These are phyloP conservation scores for Thielaviopsis euricoi DNA, from an alignment of 2,329 filamentous ascomycete species.

Conservation along the genomic window DNA sequence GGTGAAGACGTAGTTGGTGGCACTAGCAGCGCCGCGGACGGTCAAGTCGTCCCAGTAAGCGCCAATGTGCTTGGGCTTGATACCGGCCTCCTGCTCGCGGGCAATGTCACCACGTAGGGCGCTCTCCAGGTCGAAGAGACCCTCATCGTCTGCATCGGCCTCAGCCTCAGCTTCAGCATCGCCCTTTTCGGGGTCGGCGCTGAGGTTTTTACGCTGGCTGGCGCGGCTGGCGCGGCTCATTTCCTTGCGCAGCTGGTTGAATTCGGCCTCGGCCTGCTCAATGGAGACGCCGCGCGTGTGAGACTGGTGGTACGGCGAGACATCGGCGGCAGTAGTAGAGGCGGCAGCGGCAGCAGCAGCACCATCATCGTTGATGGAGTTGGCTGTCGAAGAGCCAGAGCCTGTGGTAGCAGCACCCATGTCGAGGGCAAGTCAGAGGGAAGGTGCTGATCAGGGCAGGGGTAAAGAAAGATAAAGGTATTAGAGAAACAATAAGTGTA, in stretches of 20 bases:
- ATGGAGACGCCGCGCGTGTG: constrained; percentile 40
- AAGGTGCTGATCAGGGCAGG: background rate
- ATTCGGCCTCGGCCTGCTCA: constrained; percentile 51
- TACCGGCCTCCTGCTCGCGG: constrained; percentile 60
- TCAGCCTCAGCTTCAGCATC: constrained; percentile 27
- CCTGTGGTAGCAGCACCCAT: constrained; percentile 9
- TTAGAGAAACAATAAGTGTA: background rate
- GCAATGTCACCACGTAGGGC: constrained; percentile 55
- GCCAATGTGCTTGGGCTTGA: constrained; percentile 64
- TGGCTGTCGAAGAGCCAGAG: constrained; percentile 10
- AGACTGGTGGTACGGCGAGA: background rate
- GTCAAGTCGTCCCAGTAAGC: constrained; percentile 66
- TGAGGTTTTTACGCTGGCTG: constrained; percentile 23
- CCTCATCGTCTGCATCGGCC: constrained; percentile 22
- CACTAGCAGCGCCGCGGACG: constrained; percentile 58
- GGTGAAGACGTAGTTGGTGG: constrained; percentile 54
- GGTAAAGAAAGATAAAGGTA: background rate
- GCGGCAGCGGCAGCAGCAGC: constrained; percentile 3
- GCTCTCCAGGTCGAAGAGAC: constrained; percentile 57
- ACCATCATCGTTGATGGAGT: constrained; percentile 7
- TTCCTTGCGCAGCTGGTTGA: constrained; percentile 48
- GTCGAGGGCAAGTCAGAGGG: background rate
- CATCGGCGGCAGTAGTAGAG: constrained; percentile 5
- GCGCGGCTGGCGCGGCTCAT: constrained; percentile 39
- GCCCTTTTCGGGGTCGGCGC: constrained; percentile 43